phyloP scores from a whole-genome alignment of 805 yeast genomes.

The Wickerhamomyces hampshirensis region DNA sequence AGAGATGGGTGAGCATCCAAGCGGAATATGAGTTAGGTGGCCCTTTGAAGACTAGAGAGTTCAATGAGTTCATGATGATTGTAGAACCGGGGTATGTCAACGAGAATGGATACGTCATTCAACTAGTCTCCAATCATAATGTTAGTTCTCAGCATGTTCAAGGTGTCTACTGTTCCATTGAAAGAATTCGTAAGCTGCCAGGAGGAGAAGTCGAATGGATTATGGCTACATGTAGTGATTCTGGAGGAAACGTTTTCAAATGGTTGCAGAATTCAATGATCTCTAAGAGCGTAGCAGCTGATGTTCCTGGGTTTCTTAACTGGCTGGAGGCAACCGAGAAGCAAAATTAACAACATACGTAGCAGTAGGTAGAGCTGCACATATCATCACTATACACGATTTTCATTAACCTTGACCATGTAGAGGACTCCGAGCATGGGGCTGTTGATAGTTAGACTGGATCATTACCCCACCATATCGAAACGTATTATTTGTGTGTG shows the following conservation, averaged over 20 bases:
- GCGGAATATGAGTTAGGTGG: slow-evolving; percentile 34
- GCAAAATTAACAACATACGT: no score
- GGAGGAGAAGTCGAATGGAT: slow-evolving; percentile 27
- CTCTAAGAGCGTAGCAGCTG: slow-evolving; percentile 33
- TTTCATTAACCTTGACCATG: no score
- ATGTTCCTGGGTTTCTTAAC: slow-evolving; percentile 32
- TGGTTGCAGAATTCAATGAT: slow-evolving; percentile 36
- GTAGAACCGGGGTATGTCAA: slow-evolving; percentile 22
- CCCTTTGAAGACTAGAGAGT: slow-evolving; percentile 32
- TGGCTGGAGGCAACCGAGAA: slow-evolving; percentile 14
- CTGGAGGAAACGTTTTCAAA: slow-evolving; percentile 37
- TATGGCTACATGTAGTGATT: slow-evolving; percentile 35
- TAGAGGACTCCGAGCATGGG: no score
- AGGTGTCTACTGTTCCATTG: slow-evolving; percentile 34
- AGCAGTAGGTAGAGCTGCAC: no score
- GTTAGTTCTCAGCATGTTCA: slow-evolving; percentile 23
- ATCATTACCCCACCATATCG: no score
- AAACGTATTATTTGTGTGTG: no score
- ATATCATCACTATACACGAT: no score
- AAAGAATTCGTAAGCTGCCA: slow-evolving; percentile 22
- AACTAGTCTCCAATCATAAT: slow-evolving; percentile 26
- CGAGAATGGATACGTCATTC: slow-evolving; percentile 29
- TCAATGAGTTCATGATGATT: slow-evolving; percentile 30
- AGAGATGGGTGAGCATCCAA: slow-evolving; percentile 27
- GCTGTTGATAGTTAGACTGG: no score